phyloP scores from a whole-genome alignment of 768 basidiomycete genomes.

The Amanita polypyramis region DNA sequence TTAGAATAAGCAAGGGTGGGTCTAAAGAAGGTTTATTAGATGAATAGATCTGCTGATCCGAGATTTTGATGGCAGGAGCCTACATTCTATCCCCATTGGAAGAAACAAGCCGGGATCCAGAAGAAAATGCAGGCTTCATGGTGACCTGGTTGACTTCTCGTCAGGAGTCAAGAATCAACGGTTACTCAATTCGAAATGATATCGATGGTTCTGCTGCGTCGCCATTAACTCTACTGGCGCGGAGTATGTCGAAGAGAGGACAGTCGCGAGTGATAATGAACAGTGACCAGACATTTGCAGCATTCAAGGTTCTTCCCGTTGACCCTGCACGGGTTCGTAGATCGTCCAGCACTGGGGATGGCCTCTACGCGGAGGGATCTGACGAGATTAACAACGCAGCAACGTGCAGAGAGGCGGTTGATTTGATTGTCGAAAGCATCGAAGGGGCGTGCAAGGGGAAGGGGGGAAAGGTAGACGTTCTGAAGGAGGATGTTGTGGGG shows the following conservation, averaged over 20 bases:
- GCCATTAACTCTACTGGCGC: background rate
- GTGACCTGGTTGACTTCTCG: slow-evolving; percentile 68
- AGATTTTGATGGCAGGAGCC: slow-evolving; percentile 43
- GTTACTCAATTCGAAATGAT: slow-evolving; percentile 78
- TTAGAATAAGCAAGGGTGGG: slow-evolving; percentile 67
- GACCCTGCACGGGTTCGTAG: slow-evolving; percentile 46
- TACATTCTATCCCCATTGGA: slow-evolving; percentile 93
- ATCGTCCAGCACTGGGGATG: slow-evolving; percentile 34
- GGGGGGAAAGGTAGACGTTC: slow-evolving; percentile 38
- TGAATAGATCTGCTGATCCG: slow-evolving; percentile 6
- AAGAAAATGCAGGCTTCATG: slow-evolving; percentile 83
- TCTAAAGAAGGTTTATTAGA: background rate
- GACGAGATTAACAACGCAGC: slow-evolving; percentile 51
- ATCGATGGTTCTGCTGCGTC: slow-evolving; percentile 20
- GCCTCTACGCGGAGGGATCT: slow-evolving; percentile 39
- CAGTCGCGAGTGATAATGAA: slow-evolving; percentile 6
- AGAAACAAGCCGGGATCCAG: slow-evolving; percentile 79
- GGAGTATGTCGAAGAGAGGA: background rate
- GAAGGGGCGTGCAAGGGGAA: slow-evolving; percentile 54
- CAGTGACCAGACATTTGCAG: slow-evolving; percentile 42
- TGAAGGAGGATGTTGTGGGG: slow-evolving; percentile 73
- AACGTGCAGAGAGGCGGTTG: slow-evolving; percentile 70
- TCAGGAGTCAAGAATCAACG: slow-evolving; percentile 68
- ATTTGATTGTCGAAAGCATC: slow-evolving; percentile 65
- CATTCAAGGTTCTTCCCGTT: slow-evolving; percentile 74